Evolutionary conservation across 805 yeast genomes (phyloP), one percentile per base, ranked within the genome.

Genomic region (Tetrapisispora arboricola): DNA sequence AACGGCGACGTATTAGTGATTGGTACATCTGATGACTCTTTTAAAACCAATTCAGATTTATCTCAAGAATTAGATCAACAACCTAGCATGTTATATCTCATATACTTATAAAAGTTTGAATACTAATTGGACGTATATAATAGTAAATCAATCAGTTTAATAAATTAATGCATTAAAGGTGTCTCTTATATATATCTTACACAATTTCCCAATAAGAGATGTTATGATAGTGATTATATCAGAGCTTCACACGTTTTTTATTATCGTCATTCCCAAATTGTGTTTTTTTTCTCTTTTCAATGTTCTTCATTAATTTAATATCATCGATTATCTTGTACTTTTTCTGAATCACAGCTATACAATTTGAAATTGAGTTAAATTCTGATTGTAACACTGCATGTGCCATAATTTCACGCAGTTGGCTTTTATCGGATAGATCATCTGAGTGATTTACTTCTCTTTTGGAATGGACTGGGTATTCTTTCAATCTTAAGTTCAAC

Each of bases 331-430:
- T 44, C 39, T 59, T 61, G 47, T 66, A 73, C 11, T 61, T 55
- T 10, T 45, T 46, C 3, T 45, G 44, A 13, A 65, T 38, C 4
- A 52, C 34, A 9, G 46, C 47, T 22, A 49, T 15, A 48, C 78
- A 66, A 34, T 58, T 60, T 39, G 60, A 58, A 18, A 83, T 57
- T 2, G 84, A 70, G 13, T 60, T 53, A 34, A 68, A 66, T 54
- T 83, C 94, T 21, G 78, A 70, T 38, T 64, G 65, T 24, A 80
- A 53, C 0, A 81, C 81, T 27, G 72, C 63, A 19, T 65, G 55
- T 1, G 85, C 80, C 75, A 80, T 67, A 25, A 60, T 60, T 17
- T 53, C 45, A 43, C 65, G 58, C 45, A 53, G 38, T 2, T 46
- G 28, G 9, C 36, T 28, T 21, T 19, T 15, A n/a, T 38, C 39